Evolutionary conservation across 345 rosid species (phyloP), one percentile per base, ranked within the genome.

Genomic region (Camelina laxa): DNA sequence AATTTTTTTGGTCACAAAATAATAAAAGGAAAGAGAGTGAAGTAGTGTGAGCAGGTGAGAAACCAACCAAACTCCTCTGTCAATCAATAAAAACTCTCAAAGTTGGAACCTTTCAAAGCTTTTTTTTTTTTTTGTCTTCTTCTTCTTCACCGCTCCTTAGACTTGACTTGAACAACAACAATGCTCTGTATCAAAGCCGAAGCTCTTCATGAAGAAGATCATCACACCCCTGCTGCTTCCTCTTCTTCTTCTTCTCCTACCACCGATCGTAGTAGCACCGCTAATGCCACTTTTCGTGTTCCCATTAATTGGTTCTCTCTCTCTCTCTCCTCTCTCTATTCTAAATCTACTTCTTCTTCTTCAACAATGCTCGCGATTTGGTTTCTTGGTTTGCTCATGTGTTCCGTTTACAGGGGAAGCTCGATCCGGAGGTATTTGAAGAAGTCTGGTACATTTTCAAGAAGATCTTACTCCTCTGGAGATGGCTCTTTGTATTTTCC

Each of bases 101-200:
- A 65, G 33, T 67, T 63, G 11, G 1, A 57, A 70, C 5, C 41
- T 22, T 51, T 21, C 21, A 11, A 2, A 0, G 30, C 9, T 33
- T 33, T 0, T 27, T 1, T 27, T 27, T 27, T 27, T 6, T 10
- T 63, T 69, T 54, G 15, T 65, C 76, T 56, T 41, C 68, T 76
- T 65, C 76, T 56, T 41, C 68, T 76, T 27, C 67, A 56, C 39
- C 50, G 27, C 66, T 70, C 63, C 62, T 31, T n/a, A n/a, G n/a
- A n/a, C n/a, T n/a, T 27, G 27, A 27, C 27, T 62, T 63, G 33
- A 51, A 66, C 4, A 54, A 76, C 4, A 59, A 74, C 70, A 12
- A 88, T 88, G 92, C 83, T 86, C 74, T 86, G 92, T 75, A 76
- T 85, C 57, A 85, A 84, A 79, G 75, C 88, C 1, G 90, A 78